Evolutionary conservation across 345 rosid species (phyloP), one percentile per base, ranked within the genome.

Genomic region (Brassica rapa): DNA sequence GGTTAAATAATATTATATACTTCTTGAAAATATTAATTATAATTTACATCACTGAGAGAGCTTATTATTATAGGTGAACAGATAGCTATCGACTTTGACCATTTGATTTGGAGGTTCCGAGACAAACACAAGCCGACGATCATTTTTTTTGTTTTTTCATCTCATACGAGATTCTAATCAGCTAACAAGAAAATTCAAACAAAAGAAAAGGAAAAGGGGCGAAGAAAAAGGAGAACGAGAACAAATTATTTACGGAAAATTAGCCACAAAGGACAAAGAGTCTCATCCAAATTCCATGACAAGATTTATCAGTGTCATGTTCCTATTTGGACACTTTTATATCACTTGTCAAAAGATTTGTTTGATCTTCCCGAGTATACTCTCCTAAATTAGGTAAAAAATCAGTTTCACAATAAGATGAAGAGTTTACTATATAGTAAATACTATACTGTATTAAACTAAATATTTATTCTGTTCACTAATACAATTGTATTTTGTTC

Each of bases 251-350:
- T 21, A 46, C 53, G 35, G 80, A 30, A 76, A 68, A 61, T 30
- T 14, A 60, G 37, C 19, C 74, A 68, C n/a, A 76, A 69, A 70
- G 53, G 59, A 62, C 75, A 64, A 77, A 35, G 70, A 71, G 66
- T 77, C 71, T 63, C 76, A 16, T 77, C 76, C 63, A 59, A 59
- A 27, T 24, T 59, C 9, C 24, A 25, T 63, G 81, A 70, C 76
- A 77, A 62, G 76, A 77, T 70, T 77, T 70, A 77, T 63, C 81
- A 11, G 71, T 77, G 76, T 51, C 71, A 77, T 55, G 60, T 27
- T 63, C 64, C 21, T 77, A 71, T 53, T 70, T 77, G 71, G 71
- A 71, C 49, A 70, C 37, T 62, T 37, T 53, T 46, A 63, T 77
- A 29, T 7, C n/a, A 63, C 4, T 71, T 33, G 66, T 71, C 71